Percentiles rank a stretch among this genome's conserved stretches.
Evolutionary conservation across 1,139 yeast species (phyloP).

Genomic region (Protomyces pachydermus): DNA sequence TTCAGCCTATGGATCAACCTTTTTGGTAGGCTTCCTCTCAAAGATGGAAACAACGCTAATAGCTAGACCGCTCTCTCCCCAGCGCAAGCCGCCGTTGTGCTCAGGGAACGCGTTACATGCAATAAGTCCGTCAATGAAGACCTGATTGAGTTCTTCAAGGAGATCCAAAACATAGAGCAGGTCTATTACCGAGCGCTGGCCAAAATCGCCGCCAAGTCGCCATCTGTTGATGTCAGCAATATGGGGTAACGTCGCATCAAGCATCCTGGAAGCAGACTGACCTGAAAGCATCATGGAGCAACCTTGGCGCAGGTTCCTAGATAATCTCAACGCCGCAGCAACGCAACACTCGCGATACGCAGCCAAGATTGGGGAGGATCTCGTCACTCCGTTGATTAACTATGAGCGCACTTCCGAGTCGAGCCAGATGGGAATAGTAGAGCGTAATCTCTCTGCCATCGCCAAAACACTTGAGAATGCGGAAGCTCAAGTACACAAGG

Average conservation of each 20-base stretch:
- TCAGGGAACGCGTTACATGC: constrained; percentile 13
- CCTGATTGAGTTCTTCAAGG: constrained; percentile 21
- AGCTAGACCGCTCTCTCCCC: constrained; percentile 8
- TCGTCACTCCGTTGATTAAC: constrained; percentile 9
- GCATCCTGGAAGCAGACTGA: neutral
- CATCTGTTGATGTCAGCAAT: neutral
- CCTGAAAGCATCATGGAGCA: constrained; percentile 11
- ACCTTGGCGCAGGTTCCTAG: constrained; percentile 18
- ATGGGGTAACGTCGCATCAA: constrained; percentile 11
- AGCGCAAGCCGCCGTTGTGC: constrained; percentile 10
- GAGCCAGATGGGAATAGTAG: constrained; percentile 18
- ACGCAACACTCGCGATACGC: constrained; percentile 20
- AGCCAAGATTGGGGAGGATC: constrained; percentile 10
- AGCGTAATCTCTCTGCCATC: constrained; percentile 10
- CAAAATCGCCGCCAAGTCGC: constrained; percentile 15
- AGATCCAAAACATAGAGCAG: constrained; percentile 17
- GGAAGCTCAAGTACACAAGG: constrained; percentile 5
- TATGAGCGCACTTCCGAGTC: constrained; percentile 19
- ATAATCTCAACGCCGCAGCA: neutral
- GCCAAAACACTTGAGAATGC: constrained; percentile 16
- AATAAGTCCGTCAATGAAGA: constrained; percentile 14
- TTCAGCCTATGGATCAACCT: constrained; percentile 22
- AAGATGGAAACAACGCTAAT: neutral
- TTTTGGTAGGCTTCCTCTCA: neutral
- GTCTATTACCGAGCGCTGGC: constrained; percentile 14